Percentiles rank a stretch among this genome's conserved stretches.
Conservation (phyloP, 2,329 filamentous ascomycete species). For the Hortaea sp. region DNA sequence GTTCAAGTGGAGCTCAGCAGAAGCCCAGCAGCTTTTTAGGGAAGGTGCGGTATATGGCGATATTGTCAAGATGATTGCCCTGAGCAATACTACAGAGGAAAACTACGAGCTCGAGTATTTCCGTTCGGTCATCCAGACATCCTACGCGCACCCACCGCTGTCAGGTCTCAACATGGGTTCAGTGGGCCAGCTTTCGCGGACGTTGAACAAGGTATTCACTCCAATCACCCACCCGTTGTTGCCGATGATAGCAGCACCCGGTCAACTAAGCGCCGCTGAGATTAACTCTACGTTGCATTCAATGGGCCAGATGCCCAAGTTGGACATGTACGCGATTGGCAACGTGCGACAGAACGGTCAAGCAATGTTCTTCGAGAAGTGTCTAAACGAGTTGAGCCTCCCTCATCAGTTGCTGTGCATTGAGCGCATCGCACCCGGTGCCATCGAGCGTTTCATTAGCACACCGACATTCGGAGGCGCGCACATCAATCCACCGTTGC, state of each 20-base stretch:
- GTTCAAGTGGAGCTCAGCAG: conserved; percentile 70
- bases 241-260: conserved; percentile 74
- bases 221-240: conserved; percentile 79
- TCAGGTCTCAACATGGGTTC: conserved; percentile 83
- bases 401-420: conserved; percentile 70
- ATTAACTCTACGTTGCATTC: conserved; percentile 71
- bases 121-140: conserved; percentile 61
- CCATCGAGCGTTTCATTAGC: conserved; percentile 61
- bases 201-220: conserved; percentile 76
- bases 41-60: conserved; percentile 66
- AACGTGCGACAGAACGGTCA: conserved; percentile 63
- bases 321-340: conserved; percentile 70
- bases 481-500: conserved; percentile 64
- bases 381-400: conserved; percentile 56
- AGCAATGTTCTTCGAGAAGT: conserved; percentile 70
- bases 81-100: conserved; percentile 70
- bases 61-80: conserved; percentile 83
- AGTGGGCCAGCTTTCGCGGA: conserved; percentile 73
- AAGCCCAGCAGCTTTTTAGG: conserved; percentile 62
- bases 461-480: conserved; percentile 72
- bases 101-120: conserved; percentile 90
- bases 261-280: conserved; percentile 75
- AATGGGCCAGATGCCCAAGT: conserved; percentile 70
- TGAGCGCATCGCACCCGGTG: conserved; percentile 56
- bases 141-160: conserved; percentile 62